phyloP scores from a whole-genome alignment of 73 alveolate species.

The Tetrahymena borealis region DNA sequence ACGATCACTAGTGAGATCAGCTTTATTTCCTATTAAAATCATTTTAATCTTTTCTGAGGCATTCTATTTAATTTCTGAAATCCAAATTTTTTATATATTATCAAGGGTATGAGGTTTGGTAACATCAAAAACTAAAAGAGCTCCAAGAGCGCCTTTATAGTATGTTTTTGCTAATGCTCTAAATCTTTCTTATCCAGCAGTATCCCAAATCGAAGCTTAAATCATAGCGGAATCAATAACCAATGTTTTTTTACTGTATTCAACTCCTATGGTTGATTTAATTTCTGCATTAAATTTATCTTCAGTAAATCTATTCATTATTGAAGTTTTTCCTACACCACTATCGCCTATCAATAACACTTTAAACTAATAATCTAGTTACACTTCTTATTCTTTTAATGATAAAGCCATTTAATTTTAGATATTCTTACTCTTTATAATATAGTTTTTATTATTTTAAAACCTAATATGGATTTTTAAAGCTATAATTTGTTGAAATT shows the following conservation, averaged over 20 bases:
- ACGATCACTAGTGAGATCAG: slow-evolving; percentile 53
- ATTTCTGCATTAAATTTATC: background rate
- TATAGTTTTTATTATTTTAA: background rate
- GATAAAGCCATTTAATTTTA: background rate
- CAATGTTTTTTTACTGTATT: slow-evolving; percentile 1
- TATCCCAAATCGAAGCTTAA: slow-evolving; percentile 67
- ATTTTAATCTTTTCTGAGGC: slow-evolving; percentile 48
- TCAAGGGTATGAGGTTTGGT: slow-evolving; percentile 41
- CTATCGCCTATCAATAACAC: slow-evolving; percentile 24
- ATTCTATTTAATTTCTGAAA: slow-evolving; percentile 47
- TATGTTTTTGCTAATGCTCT: slow-evolving; percentile 65
- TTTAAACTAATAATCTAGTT: background rate
- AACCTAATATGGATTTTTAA: no score
- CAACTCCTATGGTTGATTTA: slow-evolving; percentile 43
- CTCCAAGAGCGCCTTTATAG: slow-evolving; percentile 75
- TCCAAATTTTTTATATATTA: slow-evolving; percentile 39
- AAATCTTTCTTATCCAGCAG: slow-evolving; percentile 90
- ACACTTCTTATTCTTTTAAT: background rate
- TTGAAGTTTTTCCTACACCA: slow-evolving; percentile 40
- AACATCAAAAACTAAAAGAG: slow-evolving; percentile 63
- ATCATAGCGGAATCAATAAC: background rate
- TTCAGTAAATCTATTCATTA: slow-evolving; percentile 33
- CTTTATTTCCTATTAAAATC: slow-evolving; percentile 64
- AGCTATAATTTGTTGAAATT: no score
- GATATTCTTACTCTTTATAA: background rate